Conservation (phyloP, 345 rosid species). For the Camelina neglecta region DNA sequence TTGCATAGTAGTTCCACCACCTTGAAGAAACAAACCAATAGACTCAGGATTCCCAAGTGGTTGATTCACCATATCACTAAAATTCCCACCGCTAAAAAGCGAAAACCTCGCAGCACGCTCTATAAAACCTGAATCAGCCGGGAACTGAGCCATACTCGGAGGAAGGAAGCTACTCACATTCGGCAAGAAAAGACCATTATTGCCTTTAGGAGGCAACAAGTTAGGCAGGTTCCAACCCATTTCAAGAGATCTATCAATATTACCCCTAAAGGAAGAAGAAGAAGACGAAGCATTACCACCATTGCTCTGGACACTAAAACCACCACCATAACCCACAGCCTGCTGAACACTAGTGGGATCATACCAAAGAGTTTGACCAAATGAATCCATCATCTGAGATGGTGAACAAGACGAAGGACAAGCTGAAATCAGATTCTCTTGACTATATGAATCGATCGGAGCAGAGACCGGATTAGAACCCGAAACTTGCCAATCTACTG, state of each 20-base stretch:
- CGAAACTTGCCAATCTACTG: conserved; percentile 69
- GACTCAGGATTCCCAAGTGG: conserved; percentile 67
- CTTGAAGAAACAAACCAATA: conserved; percentile 57
- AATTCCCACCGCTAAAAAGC: conserved; percentile 72
- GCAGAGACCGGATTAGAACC: conserved; percentile 55
- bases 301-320: conserved; percentile 39
- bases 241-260: conserved; percentile 61
- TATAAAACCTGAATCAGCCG: conserved; percentile 86
- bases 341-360: conserved; percentile 65
- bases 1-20: conserved; percentile 60
- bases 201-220: conserved; percentile 64
- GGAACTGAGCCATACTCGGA: conserved; percentile 79
- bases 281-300: conserved; percentile 33
- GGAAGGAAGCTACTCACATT: conserved; percentile 60
- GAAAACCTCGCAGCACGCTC: conserved; percentile 98
- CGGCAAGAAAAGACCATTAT: conserved; percentile 59
- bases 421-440: conserved; percentile 55
- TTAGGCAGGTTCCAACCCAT: conserved; percentile 73
- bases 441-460: conserved; percentile 55
- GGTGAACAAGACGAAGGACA: conserved; percentile 70
- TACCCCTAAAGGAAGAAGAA: conserved; percentile 53
- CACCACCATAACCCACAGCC: conserved; percentile 70
- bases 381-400: conserved; percentile 72
- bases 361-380: conserved; percentile 70
- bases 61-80: conserved; percentile 65